Conservation (phyloP, 2,329 filamentous ascomycete genomes). For the Exserohilum rostratum region DNA sequence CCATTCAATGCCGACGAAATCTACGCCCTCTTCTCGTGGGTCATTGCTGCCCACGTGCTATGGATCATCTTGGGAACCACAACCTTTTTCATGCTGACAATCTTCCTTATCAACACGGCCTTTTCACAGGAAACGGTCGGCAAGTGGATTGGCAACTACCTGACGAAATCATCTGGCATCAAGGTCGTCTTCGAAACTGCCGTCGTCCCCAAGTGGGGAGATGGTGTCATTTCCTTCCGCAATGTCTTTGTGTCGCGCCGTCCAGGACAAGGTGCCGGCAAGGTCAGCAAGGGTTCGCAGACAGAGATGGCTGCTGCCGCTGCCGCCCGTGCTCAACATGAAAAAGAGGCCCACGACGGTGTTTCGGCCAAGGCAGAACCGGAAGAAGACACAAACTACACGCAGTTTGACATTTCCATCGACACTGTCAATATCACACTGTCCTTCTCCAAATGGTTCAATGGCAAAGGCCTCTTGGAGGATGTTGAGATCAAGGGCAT, state of each 20-base stretch:
- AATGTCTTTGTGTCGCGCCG: conserved; percentile 95
- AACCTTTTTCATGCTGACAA: conserved; percentile 91
- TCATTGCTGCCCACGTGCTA: conserved; percentile 87
- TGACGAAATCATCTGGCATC: conserved; percentile 90
- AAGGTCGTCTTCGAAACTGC: conserved; percentile 97
- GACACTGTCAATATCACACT: conserved; percentile 95
- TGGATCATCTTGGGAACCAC: conserved; percentile 98
- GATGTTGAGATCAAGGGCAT: conserved; percentile 96
- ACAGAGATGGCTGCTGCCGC: conserved; percentile 82
- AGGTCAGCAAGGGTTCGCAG: conserved; percentile 91
- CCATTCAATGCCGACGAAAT: conserved; percentile 98
- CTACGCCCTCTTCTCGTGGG: conserved; percentile 93
- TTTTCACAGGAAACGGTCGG: conserved; percentile 97
- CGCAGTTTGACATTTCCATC: conserved; percentile 94
- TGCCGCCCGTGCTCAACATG: conserved; percentile 67
- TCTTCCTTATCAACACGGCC: conserved; percentile 92
- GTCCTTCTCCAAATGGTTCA: conserved; percentile 99
- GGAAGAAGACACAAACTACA: conserved; percentile 93
- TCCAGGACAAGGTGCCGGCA: conserved; percentile 79
- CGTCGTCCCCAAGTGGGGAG: conserved; percentile 93
- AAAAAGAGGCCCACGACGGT: conserved; percentile 40
- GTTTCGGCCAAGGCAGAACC: conserved; percentile 53
- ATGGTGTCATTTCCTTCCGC: conserved; percentile 93
- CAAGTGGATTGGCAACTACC: conserved; percentile 90
- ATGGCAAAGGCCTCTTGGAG: conserved; percentile 86